Percentiles rank a stretch among this genome's conserved stretches.
phyloP scores from a whole-genome alignment of 2,329 filamentous ascomycete genomes.

The Sporothrix mexicana region DNA sequence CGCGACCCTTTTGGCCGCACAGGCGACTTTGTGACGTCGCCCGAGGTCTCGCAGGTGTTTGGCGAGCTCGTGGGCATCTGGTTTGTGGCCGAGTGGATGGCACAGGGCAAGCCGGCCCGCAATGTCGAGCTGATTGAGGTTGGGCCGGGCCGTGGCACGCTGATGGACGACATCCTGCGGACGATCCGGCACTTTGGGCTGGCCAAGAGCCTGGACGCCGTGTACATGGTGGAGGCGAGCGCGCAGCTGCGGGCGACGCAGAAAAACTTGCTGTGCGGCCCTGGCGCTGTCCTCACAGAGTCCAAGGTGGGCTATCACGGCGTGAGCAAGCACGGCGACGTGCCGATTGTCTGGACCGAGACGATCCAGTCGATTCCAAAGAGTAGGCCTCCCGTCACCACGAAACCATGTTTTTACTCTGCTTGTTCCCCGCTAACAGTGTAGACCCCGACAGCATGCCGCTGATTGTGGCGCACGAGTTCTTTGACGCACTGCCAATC shows the following conservation, averaged over 20 bases:
- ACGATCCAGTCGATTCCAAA: constrained; percentile 82
- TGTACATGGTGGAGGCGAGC: constrained; percentile 96
- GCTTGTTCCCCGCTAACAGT: background rate
- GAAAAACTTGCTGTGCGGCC: constrained; percentile 79
- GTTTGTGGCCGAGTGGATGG: constrained; percentile 96
- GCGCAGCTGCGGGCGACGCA: constrained; percentile 76
- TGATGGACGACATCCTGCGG: constrained; percentile 97
- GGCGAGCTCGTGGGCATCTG: constrained; percentile 93
- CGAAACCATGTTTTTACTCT: too few relatives aligned
- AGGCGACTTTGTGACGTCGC: constrained; percentile 95
- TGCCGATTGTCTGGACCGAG: constrained; percentile 88
- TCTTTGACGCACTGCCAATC: constrained; percentile 97
- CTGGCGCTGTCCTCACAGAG: constrained; percentile 68
- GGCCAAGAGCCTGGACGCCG: constrained; percentile 75
- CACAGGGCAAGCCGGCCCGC: constrained; percentile 74
- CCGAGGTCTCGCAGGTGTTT: constrained; percentile 96
- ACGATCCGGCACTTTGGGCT: constrained; percentile 84
- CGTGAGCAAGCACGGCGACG: constrained; percentile 73
- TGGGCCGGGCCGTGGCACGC: constrained; percentile 88
- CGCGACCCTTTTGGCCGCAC: constrained; percentile 90
- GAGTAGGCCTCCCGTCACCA: constrained; percentile 50
- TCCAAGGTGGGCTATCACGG: constrained; percentile 76
- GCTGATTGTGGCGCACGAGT: constrained; percentile 96
- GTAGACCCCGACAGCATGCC: constrained; percentile 73
- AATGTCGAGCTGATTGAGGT: constrained; percentile 92